phyloP scores from a whole-genome alignment of 257 asterid genomes.

The Nicotiana attenuata region DNA sequence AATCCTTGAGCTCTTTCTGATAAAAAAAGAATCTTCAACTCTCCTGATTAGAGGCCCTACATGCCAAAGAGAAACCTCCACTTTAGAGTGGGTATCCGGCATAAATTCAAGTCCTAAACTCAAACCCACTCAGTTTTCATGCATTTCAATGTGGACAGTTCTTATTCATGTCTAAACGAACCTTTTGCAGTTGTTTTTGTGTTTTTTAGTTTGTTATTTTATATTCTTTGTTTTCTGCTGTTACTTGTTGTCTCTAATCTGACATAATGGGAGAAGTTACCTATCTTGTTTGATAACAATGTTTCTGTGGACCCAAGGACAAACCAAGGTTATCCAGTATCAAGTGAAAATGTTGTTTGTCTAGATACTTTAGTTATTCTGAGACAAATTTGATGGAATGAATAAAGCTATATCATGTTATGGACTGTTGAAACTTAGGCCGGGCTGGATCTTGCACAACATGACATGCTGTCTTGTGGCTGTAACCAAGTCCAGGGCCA shows the following conservation, averaged over 20 bases:
- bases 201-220: not conserved
- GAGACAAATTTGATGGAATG: not conserved
- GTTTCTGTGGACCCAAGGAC: not conserved
- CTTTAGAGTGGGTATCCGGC: not conserved
- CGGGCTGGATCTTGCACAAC: not conserved
- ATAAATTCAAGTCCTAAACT: not conserved
- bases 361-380: not conserved
- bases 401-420: not conserved
- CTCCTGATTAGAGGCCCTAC: not conserved
- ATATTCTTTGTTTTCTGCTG: not conserved
- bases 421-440: not conserved
- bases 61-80: not conserved
- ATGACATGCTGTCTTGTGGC: not conserved
- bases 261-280: not conserved
- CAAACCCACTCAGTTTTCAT: not conserved
- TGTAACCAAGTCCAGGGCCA: not conserved
- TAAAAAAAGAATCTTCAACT: not conserved
- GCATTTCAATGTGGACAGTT: not conserved
- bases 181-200: not conserved
- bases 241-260: not conserved
- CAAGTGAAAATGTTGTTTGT: not conserved
- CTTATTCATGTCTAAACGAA: not conserved
- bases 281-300: not conserved
- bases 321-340: not conserved
- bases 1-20: not conserved